Evolutionary conservation across 805 yeast genomes (phyloP).

Genomic region (Ogataea degrootiae): DNA sequence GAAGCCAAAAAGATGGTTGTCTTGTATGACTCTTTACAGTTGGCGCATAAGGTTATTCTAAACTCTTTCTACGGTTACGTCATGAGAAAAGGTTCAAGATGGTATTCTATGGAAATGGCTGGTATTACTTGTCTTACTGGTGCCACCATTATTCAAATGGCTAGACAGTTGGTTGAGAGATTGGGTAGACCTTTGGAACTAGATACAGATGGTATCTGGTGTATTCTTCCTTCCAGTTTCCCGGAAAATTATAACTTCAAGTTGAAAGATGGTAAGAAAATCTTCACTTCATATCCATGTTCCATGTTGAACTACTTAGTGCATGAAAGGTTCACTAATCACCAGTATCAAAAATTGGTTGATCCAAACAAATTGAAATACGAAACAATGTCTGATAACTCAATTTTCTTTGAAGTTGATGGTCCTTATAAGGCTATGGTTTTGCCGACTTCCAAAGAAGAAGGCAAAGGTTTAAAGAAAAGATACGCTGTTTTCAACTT

Average conservation of each 20-base stretch:
- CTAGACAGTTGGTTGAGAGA: constrained; percentile 83
- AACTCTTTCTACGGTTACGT: constrained; percentile 98
- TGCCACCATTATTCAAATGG: constrained; percentile 97
- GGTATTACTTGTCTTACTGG: constrained; percentile 98
- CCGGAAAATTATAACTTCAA: constrained; percentile 82
- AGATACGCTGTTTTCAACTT: constrained; percentile 95
- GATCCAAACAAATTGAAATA: constrained; percentile 68
- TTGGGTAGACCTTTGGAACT: constrained; percentile 93
- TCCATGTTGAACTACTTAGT: constrained; percentile 93
- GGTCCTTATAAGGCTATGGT: constrained; percentile 99
- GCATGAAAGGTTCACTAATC: constrained; percentile 85
- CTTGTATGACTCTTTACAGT: constrained; percentile 87
- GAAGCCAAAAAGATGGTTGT: constrained; percentile 95
- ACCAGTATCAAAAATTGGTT: constrained; percentile 84
- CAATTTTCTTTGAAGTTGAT: constrained; percentile 96
- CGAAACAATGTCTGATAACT: constrained; percentile 78
- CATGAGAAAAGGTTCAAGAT: constrained; percentile 97
- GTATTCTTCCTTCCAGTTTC: constrained; percentile 88
- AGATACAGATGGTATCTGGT: constrained; percentile 99
- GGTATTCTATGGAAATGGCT: constrained; percentile 99
- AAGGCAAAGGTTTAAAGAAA: constrained; percentile 93
- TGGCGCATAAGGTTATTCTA: constrained; percentile 94
- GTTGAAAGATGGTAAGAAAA: constrained; percentile 70
- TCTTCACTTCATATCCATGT: constrained; percentile 86
- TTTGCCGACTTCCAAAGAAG: constrained; percentile 94